Base-by-base conservation (phyloP, 805 yeast genomes). In the Maudiozyma pseudohumilis region DNA sequence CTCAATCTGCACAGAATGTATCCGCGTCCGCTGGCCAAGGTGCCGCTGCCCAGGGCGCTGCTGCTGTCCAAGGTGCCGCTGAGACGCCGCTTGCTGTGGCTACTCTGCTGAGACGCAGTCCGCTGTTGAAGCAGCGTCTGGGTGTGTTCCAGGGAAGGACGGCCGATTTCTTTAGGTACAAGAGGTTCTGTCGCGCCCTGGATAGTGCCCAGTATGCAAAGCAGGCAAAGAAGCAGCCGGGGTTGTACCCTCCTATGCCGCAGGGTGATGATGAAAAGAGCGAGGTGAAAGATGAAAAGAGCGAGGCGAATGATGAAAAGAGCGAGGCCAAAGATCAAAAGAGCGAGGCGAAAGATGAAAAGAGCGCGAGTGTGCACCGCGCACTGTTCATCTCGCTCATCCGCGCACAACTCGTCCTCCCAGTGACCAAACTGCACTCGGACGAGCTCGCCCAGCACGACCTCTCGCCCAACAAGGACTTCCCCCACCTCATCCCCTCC, bases 141-240 rank as follows among this genome's bases (percentile, higher is more conserved):
- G 96, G 96, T 11, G 59, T 79, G n/a, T 65, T 79, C 38, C 78
- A 80, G 49, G 77, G 80, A 39, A 73, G 73, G 44, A 77, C 76
- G 34, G 71, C 75, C 25, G 95, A 85, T 41, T 87, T 92, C 59
- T 92, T 89, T 71, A 70, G 94, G 47, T 81, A 69, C 59, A 89
- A 89, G 60, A 74, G 98, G 51, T 80, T 85, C 30, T 63, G 75
- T 11, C 68, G 97, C 47, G 94, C 94, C 1, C 68, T 89, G 40
- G 63, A 75, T 25, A 75, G 86, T 38, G 80, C 74, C 2, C 88
- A 80, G 32, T 92, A 86, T 60, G 68, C 69, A 48, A 57, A 51
- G 44, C 72, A 65, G 44, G 73, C 71, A 36, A 48, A 63, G 38
- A 69, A 68, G 41, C 74, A 75, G 38, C 65, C 67, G 26, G 61